Conservation (phyloP, 305 asterid species). For the Euphrasia arctica region DNA sequence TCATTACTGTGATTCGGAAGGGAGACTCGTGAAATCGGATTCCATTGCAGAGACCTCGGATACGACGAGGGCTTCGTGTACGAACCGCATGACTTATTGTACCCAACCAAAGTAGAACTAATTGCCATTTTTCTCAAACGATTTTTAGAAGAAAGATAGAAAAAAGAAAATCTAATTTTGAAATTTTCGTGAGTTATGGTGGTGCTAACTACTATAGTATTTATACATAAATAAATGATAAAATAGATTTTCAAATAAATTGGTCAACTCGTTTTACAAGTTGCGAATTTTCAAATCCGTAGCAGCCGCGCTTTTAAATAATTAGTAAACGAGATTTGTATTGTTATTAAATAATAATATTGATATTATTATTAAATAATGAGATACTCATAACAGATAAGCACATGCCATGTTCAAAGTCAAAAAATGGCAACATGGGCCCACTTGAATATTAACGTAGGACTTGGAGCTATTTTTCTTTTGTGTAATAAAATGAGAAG, state of each 20-base stretch:
- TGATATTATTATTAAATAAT: background rate
- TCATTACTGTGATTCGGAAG: constrained; percentile 15
- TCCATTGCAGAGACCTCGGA: constrained; percentile 34
- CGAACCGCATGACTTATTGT: background rate
- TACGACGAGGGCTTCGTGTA: constrained; percentile 23
- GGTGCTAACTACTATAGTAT: too few species aligned
- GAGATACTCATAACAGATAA: background rate
- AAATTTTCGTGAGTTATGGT: background rate
- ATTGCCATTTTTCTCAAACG: constrained; percentile 21
- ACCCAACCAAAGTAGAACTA: constrained; percentile 22
- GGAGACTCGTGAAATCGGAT: constrained; percentile 33
- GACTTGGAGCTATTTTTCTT: background rate
- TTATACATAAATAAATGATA: too few species aligned
- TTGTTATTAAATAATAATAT: background rate
- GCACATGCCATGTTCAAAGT: background rate
- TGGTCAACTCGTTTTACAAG: background rate
- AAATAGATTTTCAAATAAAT: background rate
- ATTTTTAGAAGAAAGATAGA: background rate
- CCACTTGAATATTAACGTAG: background rate
- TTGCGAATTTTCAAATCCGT: background rate
- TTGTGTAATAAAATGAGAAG: background rate
- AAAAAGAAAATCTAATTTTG: background rate
- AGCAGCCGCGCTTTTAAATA: background rate
- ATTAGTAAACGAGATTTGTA: background rate
- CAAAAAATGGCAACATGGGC: background rate